Conservation (phyloP, 73 alveolate genomes). For the Effrenium voratum region DNA sequence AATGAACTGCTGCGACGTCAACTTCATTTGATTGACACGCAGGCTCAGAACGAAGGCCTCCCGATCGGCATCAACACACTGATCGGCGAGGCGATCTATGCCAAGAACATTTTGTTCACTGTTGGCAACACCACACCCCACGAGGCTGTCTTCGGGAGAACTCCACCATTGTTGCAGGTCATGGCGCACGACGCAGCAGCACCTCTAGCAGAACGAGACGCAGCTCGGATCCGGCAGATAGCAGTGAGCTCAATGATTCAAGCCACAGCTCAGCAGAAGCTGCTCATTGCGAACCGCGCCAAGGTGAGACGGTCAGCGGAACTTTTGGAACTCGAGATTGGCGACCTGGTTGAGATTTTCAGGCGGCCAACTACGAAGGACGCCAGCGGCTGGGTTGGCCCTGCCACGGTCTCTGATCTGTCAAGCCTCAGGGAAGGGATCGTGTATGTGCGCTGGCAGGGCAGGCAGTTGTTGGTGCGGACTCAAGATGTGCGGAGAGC, state of each 20-base stretch:
- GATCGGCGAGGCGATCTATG: conserved; percentile 6
- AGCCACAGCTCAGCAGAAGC: conserved; percentile 1
- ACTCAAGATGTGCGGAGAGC: conserved; percentile 11
- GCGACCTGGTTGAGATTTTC: conserved; percentile 24
- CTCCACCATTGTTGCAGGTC: not conserved
- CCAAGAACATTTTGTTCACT: conserved; percentile 14
- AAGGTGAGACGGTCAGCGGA: conserved; percentile 13
- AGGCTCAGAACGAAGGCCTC: not conserved
- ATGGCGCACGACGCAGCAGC: not conserved
- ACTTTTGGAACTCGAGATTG: not conserved
- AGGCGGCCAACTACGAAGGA: not conserved
- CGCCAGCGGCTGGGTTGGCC: conserved; percentile 13
- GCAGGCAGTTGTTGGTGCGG: not conserved
- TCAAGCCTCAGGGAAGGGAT: not conserved
- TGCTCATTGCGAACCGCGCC: not conserved
- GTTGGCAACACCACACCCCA: conserved; percentile 7
- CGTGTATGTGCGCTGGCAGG: conserved; percentile 32
- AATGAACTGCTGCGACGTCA: conserved; percentile 13
- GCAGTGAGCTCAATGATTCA: conserved; percentile 5
- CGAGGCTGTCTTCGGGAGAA: conserved; percentile 37
- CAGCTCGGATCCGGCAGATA: conserved; percentile 6
- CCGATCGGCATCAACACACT: not conserved
- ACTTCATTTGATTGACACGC: conserved; percentile 32
- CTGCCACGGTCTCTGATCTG: not conserved
- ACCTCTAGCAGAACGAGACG: not conserved